Percentiles rank a stretch among this genome's conserved stretches.
Conservation (phyloP, 768 basidiomycete genomes). For the Tylopilus subfusipes region DNA sequence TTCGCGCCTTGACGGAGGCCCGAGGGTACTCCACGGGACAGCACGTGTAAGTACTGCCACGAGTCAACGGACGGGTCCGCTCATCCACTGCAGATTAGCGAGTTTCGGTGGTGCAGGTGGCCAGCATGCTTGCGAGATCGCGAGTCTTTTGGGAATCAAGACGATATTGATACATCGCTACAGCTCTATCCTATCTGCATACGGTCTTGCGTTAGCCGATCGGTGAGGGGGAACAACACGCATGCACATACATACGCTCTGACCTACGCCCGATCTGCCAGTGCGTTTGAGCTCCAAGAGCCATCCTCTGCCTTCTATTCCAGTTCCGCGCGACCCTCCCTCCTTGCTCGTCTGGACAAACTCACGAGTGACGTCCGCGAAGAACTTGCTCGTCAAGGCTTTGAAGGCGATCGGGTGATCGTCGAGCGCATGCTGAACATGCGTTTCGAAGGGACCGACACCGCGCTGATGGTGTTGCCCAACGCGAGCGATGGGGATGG, state of each 20-base stretch:
- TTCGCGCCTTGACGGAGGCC: constrained; percentile 87
- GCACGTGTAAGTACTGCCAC: constrained; percentile 47
- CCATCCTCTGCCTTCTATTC: constrained; percentile 82
- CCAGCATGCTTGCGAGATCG: constrained; percentile 93
- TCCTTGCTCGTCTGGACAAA: constrained; percentile 66
- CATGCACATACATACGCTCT: background rate
- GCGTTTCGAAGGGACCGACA: constrained; percentile 93
- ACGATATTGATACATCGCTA: constrained; percentile 87
- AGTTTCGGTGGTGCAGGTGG: constrained; percentile 90
- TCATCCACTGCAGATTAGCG: constrained; percentile 50
- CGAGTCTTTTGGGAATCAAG: constrained; percentile 78
- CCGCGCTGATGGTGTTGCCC: constrained; percentile 83
- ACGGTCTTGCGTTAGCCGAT: constrained; percentile 90
- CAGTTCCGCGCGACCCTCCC: constrained; percentile 46
- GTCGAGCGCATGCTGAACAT: constrained; percentile 86
- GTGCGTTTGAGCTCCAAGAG: constrained; percentile 85
- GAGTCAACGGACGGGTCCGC: background rate
- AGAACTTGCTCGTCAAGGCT: constrained; percentile 79
- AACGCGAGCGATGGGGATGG: constrained; percentile 46
- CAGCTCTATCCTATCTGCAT: constrained; percentile 90
- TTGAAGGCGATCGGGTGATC: constrained; percentile 65
- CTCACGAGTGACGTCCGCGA: constrained; percentile 57
- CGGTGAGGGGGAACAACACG: constrained; percentile 35
- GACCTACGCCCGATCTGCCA: constrained; percentile 26
- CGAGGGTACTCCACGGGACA: constrained; percentile 78